Percentiles rank a stretch among this genome's conserved stretches.
These are phyloP conservation scores for Acmispon strigosus DNA, from an alignment of 306 rosid genomes.

Conservation along the genomic window DNA sequence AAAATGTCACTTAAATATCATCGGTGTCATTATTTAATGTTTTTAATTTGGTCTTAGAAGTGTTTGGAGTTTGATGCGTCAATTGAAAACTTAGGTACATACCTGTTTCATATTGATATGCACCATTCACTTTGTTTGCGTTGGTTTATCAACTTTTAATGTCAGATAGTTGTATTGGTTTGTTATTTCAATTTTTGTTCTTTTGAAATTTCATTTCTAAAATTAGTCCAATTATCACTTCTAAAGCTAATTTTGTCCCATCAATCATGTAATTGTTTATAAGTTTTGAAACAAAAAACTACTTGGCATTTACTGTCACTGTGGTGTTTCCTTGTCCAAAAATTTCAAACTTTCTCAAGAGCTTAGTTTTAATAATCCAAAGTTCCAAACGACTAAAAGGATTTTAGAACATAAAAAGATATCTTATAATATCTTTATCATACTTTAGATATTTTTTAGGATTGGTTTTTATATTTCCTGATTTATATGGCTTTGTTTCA, in stretches of 20 bases:
- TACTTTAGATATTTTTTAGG: too few relatives aligned
- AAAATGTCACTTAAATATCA: not conserved
- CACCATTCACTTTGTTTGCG: not conserved
- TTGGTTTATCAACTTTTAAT: not conserved
- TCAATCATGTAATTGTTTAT: not conserved
- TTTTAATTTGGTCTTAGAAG: not conserved
- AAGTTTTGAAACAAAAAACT: not conserved
- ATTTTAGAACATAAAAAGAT: too few relatives aligned
- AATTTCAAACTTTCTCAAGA: not conserved
- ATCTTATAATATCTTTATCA: too few relatives aligned
- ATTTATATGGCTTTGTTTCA: too few relatives aligned
- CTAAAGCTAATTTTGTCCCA: not conserved
- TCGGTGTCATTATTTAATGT: not conserved
- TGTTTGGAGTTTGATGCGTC: not conserved
- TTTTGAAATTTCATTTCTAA: not conserved
- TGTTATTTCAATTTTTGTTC: not conserved
- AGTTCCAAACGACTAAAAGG: too few relatives aligned
- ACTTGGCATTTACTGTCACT: not conserved
- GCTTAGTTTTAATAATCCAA: not conserved
- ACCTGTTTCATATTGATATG: not conserved
- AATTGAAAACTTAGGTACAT: not conserved
- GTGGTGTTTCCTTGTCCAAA: not conserved
- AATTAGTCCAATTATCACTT: not conserved
- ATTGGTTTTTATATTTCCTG: too few relatives aligned
- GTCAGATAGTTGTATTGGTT: not conserved